Conservation (phyloP, 2,329 filamentous ascomycete genomes). For the Phoma sp. region DNA sequence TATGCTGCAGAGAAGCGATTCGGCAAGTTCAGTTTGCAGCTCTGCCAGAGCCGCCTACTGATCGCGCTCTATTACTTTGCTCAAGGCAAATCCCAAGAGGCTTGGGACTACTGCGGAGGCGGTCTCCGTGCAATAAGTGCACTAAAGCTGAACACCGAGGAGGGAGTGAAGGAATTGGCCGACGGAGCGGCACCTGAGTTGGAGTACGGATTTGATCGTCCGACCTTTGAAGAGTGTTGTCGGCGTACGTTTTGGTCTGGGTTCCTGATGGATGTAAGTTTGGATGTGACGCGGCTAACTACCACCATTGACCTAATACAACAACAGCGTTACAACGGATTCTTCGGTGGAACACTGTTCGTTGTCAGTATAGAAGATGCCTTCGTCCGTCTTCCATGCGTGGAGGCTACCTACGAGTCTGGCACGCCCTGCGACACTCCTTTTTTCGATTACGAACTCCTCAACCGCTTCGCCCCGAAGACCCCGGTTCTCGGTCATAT, state of each 20-base stretch:
- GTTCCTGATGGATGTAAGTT: slow-evolving; percentile 70
- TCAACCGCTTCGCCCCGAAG: slow-evolving; percentile 44
- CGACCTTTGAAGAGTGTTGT: slow-evolving; percentile 69
- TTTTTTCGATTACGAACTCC: slow-evolving; percentile 64
- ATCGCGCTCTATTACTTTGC: slow-evolving; percentile 72
- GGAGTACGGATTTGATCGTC: slow-evolving; percentile 65
- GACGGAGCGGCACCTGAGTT: slow-evolving; percentile 57
- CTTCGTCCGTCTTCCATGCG: slow-evolving; percentile 71
- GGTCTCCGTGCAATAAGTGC: slow-evolving; percentile 67
- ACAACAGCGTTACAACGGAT: slow-evolving; percentile 64
- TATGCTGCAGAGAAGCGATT: slow-evolving; percentile 63
- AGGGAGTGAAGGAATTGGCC: slow-evolving; percentile 51
- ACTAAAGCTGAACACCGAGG: slow-evolving; percentile 70
- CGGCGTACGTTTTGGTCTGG: slow-evolving; percentile 76
- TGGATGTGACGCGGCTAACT: slow-evolving; percentile 39
- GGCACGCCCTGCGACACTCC: slow-evolving; percentile 65
- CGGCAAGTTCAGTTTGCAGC: slow-evolving; percentile 65
- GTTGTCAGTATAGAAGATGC: slow-evolving; percentile 70
- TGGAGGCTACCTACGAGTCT: slow-evolving; percentile 67
- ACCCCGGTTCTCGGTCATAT: slow-evolving; percentile 57
- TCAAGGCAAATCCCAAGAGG: slow-evolving; percentile 64
- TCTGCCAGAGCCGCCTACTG: slow-evolving; percentile 72
- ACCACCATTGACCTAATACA: slow-evolving; percentile 40
- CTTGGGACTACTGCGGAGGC: slow-evolving; percentile 69
- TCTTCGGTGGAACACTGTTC: slow-evolving; percentile 59